Percentiles rank a stretch among this genome's conserved stretches.
These are phyloP conservation scores for Metschnikowia rubicola DNA, from an alignment of 805 yeast species.

Conservation along the genomic window DNA sequence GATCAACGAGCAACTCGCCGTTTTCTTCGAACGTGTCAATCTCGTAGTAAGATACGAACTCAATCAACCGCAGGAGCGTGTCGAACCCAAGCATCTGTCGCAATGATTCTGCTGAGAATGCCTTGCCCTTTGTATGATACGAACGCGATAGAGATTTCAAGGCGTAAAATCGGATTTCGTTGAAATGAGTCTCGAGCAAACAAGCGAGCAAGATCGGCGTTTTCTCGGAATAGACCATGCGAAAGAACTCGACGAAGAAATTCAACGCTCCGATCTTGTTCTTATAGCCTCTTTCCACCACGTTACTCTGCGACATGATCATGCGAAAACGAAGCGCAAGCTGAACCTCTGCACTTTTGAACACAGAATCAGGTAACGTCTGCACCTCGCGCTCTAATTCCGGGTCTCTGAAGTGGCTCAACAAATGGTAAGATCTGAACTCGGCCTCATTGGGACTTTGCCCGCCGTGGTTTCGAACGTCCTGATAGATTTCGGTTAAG, in stretches of 20 bases:
- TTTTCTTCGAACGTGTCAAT: conserved; percentile 39
- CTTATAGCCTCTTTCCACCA: conserved; percentile 50
- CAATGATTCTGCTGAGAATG: conserved; percentile 51
- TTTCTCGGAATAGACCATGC: conserved; percentile 41
- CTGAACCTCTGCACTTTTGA: conserved; percentile 56
- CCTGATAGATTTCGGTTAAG: conserved; percentile 80
- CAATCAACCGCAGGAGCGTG: conserved; percentile 45
- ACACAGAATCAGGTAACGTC: conserved; percentile 55
- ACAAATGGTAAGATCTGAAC: conserved; percentile 80
- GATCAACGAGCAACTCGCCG: conserved; percentile 32
- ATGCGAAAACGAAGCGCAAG: conserved; percentile 69
- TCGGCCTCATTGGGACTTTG: conserved; percentile 83
- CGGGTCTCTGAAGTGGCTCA: conserved; percentile 79
- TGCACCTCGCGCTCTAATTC: conserved; percentile 79
- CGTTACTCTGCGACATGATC: conserved; percentile 59
- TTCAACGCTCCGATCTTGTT: conserved; percentile 54
- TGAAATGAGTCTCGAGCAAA: conserved; percentile 73
- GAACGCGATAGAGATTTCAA: conserved; percentile 62
- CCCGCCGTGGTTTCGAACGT: conserved; percentile 67
- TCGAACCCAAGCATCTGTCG: conserved; percentile 63
- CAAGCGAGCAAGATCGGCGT: conserved; percentile 71
- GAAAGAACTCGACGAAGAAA: conserved; percentile 62
- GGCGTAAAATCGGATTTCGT: conserved; percentile 73
- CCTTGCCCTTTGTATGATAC: conserved; percentile 67
- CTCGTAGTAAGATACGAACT: conserved; percentile 63